A percentile compares a stretch with the other conserved stretches of the same genome.
phyloP scores from a whole-genome alignment of 495 filamentous ascomycete species.

The Neurospora sp. region DNA sequence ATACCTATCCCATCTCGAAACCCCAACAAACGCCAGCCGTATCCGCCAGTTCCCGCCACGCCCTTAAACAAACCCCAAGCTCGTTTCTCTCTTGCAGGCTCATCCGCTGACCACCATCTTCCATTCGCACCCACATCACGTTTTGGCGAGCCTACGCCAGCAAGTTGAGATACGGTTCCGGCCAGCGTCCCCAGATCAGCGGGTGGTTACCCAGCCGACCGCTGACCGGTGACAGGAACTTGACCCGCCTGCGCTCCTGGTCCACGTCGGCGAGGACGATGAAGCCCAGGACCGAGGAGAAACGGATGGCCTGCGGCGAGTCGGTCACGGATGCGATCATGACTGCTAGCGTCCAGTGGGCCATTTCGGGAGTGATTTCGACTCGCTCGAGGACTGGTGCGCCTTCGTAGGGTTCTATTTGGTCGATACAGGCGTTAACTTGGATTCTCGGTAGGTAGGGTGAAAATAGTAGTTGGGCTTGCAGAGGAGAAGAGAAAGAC shows the following conservation, averaged over 20 bases:
- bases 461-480: neutral
- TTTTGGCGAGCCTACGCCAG: slow-evolving; percentile 23
- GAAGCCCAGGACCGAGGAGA: slow-evolving; percentile 84
- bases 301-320: slow-evolving; percentile 59
- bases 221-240: slow-evolving; percentile 70
- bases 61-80: neutral
- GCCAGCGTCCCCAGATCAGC: slow-evolving; percentile 54
- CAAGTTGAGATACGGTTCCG: slow-evolving; percentile 42
- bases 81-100: neutral
- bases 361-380: slow-evolving; percentile 49
- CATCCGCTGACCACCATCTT: neutral
- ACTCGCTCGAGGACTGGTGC: slow-evolving; percentile 47
- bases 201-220: slow-evolving; percentile 69
- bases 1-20: neutral
- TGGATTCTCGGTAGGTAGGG: neutral
- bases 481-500: neutral
- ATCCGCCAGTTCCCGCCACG: neutral
- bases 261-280: slow-evolving; percentile 88
- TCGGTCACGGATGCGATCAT: slow-evolving; percentile 61
- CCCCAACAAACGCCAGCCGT: neutral
- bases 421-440: slow-evolving; percentile 21
- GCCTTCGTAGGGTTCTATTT: slow-evolving; percentile 16
- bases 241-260: slow-evolving; percentile 68
- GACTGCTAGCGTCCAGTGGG: slow-evolving; percentile 67
- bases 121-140: neutral